Base-by-base conservation (phyloP, 768 basidiomycete genomes). In the Tylopilus felleus region DNA sequence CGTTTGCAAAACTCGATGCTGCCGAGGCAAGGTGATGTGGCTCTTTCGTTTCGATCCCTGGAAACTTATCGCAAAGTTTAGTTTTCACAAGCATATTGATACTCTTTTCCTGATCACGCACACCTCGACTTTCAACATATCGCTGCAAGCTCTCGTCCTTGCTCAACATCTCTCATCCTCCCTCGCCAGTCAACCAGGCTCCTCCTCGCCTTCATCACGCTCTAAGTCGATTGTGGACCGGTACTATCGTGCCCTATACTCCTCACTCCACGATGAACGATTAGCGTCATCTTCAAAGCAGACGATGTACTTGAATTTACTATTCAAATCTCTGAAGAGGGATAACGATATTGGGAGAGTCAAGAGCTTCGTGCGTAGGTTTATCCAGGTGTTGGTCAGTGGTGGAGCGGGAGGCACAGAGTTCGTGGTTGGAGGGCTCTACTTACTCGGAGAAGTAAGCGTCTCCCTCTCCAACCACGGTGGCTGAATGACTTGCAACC, bases 41-140 rank as follows among this genome's bases (percentile, higher is more conserved):
- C 29, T 29, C 21, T 28, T 16, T 42, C 7, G 0, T 10, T 38
- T 46, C 10, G 9, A 16, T 56, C 41, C 27, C 51, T 42, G 49
- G 13, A 29, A 43, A 44, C 38, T 65, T 17, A 52, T 49, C 2
- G 14, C 7, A 5, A 33, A 27, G 4, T 36, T 52, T 61, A 93
- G 91, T 25, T 84, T 98, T 61, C 80, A 84, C 59, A 80, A 84
- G 51, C 94, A 98, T 62, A 88, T 97, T 65, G 88, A 93, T 68
- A 93, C 92, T 0, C 83, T 98, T 21, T 98, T 98, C 80, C 80
- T 86, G 42, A 93, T 99, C 64, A 95, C 93, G 3, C 96, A 98
- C 71, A 89, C 82, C 8, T 94, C 93, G 8, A 97, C 94, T 0
- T 99, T 99, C 82, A 97, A 96, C 69, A 93, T 93, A 64, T 93